Evolutionary conservation across 805 yeast species (phyloP).

Genomic region (Kodamaea lidongshanica): DNA sequence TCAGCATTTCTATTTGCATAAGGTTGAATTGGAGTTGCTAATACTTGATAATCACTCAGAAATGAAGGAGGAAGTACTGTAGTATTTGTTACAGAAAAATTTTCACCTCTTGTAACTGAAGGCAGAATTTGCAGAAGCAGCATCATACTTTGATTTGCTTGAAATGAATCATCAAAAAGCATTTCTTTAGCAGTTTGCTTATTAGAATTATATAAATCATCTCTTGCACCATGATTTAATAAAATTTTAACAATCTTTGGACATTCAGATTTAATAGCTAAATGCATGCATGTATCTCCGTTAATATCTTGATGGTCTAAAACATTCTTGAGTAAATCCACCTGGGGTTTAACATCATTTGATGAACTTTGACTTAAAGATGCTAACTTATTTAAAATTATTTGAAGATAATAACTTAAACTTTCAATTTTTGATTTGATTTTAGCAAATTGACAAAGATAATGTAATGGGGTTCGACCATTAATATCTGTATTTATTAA

Average conservation of each 20-base stretch:
- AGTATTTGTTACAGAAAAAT: neutral
- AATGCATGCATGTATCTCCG: slow-evolving; percentile 82
- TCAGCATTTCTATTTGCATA: slow-evolving; percentile 19
- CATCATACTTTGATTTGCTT: no score
- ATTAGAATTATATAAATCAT: slow-evolving; percentile 39
- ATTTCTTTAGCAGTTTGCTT: slow-evolving; percentile 42
- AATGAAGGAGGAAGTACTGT: neutral
- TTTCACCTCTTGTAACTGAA: no score
- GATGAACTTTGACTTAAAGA: slow-evolving; percentile 30
- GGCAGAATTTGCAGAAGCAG: no score
- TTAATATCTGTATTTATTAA: slow-evolving; percentile 70
- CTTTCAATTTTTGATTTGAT: slow-evolving; percentile 67
- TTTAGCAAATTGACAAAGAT: slow-evolving; percentile 66
- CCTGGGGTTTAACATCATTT: slow-evolving; percentile 33
- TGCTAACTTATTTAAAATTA: slow-evolving; percentile 65
- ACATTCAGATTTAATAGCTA: slow-evolving; percentile 67
- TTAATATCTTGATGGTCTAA: slow-evolving; percentile 71
- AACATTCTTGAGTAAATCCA: slow-evolving; percentile 55
- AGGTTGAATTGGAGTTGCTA: slow-evolving; percentile 28
- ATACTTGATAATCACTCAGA: slow-evolving; percentile 4
- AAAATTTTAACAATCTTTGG: slow-evolving; percentile 70
- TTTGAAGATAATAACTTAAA: slow-evolving; percentile 76
- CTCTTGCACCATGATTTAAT: slow-evolving; percentile 77
- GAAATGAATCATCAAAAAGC: slow-evolving; percentile 35
- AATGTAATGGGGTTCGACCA: slow-evolving; percentile 78